phyloP scores from a whole-genome alignment of 805 yeast genomes.

The Hanseniaspora pseudoguilliermondii region DNA sequence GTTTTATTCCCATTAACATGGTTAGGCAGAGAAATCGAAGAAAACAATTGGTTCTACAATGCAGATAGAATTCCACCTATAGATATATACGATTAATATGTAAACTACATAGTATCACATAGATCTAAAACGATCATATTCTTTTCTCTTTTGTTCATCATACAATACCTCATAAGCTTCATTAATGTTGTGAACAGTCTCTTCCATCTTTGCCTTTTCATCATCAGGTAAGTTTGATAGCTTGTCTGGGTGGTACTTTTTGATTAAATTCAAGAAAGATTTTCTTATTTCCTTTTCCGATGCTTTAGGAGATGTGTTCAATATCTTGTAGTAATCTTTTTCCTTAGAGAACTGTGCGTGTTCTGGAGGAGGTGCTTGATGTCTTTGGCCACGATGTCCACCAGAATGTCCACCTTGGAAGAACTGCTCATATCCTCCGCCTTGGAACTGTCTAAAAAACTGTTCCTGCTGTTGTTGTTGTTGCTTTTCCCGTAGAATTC shows the following conservation, averaged over 20 bases:
- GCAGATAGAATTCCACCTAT: conserved; percentile 90
- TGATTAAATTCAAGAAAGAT: conserved; percentile 67
- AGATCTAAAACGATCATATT: conserved; percentile 45
- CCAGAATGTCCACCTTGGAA: conserved; percentile 18
- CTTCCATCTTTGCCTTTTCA: conserved; percentile 56
- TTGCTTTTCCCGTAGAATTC: conserved; percentile 33
- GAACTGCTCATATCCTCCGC: conserved; percentile 1
- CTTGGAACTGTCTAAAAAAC: conserved; percentile 22
- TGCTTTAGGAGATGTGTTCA: conserved; percentile 58
- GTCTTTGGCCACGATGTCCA: conserved; percentile 29
- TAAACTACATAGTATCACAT: not conserved
- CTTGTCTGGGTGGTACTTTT: conserved; percentile 86
- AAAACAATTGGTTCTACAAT: conserved; percentile 90
- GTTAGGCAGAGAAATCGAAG: conserved; percentile 74
- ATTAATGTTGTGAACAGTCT: conserved; percentile 81
- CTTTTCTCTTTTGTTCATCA: conserved; percentile 46
- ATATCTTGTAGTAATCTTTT: conserved; percentile 67
- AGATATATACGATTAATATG: conserved; percentile 64
- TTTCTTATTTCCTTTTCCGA: conserved; percentile 59
- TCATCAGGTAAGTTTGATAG: conserved; percentile 48
- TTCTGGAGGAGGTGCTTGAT: conserved; percentile 21
- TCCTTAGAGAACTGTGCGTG: conserved; percentile 21
- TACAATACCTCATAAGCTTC: conserved; percentile 82
- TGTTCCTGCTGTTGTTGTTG: conserved; percentile 38
- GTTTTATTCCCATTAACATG: conserved; percentile 89